These are phyloP conservation scores for Mesembryanthemum crystallinum DNA, from an alignment of 148 eudicot genomes.

Conservation along the genomic window DNA sequence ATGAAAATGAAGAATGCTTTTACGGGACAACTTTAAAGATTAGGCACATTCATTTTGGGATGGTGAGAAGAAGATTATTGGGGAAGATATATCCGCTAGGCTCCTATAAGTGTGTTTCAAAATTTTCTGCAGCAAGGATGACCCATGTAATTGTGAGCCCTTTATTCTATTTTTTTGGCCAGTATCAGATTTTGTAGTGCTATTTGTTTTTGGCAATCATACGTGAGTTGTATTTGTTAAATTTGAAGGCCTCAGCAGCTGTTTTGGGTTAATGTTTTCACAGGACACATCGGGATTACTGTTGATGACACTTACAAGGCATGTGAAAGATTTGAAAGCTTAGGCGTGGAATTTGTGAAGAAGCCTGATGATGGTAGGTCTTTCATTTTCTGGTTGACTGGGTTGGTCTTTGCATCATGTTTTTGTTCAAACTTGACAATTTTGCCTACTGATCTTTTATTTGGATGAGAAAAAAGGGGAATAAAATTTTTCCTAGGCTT, in stretches of 20 bases:
- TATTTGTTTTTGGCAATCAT: background rate
- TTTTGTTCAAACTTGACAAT: background rate
- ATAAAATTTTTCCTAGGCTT: background rate
- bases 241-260: constrained; percentile 8
- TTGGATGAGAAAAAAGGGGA: no score
- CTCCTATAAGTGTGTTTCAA: no score
- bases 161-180: background rate
- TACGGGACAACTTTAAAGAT: no score
- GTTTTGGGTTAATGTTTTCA: constrained; percentile 16
- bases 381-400: background rate
- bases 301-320: constrained; percentile 92
- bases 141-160: background rate
- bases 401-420: constrained; percentile 3
- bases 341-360: constrained; percentile 81
- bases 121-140: background rate
- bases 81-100: no score
- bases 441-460: background rate
- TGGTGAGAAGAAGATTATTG: no score
- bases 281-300: constrained; percentile 95
- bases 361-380: constrained; percentile 81
- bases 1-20: no score
- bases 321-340: constrained; percentile 74
- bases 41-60: no score
- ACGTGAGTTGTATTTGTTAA: constrained; percentile 6
- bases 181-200: background rate